Evolutionary conservation across 163 green algal species (phyloP).

Genomic region (Chloromonas sp.): DNA sequence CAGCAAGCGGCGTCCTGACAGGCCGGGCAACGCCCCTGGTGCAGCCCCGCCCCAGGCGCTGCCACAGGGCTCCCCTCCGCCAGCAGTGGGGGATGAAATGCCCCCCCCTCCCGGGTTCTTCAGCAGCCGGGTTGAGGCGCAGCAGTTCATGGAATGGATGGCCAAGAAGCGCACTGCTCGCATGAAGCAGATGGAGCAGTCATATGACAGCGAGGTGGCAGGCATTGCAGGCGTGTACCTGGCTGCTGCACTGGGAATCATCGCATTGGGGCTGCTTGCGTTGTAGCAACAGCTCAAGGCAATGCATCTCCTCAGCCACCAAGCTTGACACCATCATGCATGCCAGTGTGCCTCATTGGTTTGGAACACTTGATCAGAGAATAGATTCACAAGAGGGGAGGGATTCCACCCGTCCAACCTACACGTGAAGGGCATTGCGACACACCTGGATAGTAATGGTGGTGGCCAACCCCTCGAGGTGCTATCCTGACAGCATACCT

Average conservation of each 20-base stretch:
- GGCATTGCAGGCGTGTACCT: slow-evolving; percentile 7
- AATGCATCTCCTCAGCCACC: no score
- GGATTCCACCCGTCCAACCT: no score
- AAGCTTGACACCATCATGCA: no score
- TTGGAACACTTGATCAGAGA: no score
- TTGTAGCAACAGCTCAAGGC: no score
- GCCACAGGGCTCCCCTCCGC: not conserved
- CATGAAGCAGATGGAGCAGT: not conserved
- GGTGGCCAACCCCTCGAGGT: no score
- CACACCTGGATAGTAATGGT: no score
- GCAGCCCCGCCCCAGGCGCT: not conserved
- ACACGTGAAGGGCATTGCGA: no score
- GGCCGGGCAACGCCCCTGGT: not conserved
- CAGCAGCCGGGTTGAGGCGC: not conserved
- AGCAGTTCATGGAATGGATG: not conserved
- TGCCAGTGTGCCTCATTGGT: no score
- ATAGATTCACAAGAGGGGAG: no score
- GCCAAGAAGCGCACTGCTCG: not conserved
- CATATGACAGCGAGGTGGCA: not conserved
- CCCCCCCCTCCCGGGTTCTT: slow-evolving; percentile 1
- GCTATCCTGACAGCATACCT: no score
- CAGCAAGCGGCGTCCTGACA: not conserved
- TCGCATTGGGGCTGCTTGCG: not conserved
- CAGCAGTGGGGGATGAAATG: not conserved
- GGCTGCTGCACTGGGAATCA: not conserved